These are phyloP conservation scores for Tympanopsis confertula DNA, from an alignment of 2,329 filamentous ascomycete genomes.

Conservation along the genomic window DNA sequence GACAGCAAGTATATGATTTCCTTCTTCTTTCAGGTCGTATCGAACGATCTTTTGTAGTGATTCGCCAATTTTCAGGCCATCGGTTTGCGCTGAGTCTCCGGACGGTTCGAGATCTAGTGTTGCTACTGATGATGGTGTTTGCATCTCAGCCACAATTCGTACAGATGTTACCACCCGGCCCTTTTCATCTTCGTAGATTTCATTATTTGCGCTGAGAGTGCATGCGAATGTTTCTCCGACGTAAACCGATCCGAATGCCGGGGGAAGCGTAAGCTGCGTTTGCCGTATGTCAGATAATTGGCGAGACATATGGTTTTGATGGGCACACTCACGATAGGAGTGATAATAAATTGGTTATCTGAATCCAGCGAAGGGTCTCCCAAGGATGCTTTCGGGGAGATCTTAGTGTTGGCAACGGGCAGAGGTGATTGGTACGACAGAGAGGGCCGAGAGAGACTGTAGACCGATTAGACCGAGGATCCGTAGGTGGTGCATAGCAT, in stretches of 20 bases:
- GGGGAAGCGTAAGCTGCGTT: slow-evolving; percentile 42
- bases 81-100: slow-evolving; percentile 8
- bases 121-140: slow-evolving; percentile 46
- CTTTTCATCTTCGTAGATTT: slow-evolving; percentile 28
- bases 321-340: slow-evolving; percentile 30
- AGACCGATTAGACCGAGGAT: slow-evolving; percentile 3
- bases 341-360: slow-evolving; percentile 40
- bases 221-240: slow-evolving; percentile 59
- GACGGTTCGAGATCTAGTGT: slow-evolving; percentile 31
- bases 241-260: slow-evolving; percentile 55
- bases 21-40: slow-evolving; percentile 56
- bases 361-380: slow-evolving; percentile 37
- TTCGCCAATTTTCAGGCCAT: slow-evolving; percentile 27
- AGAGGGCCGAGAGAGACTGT: slow-evolving; percentile 43
- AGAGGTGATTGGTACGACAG: slow-evolving; percentile 32
- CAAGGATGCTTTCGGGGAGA: slow-evolving; percentile 38
- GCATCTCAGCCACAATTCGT: slow-evolving; percentile 50
- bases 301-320: slow-evolving; percentile 2
- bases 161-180: slow-evolving; percentile 37
- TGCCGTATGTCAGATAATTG: slow-evolving; percentile 6
- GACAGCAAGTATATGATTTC: slow-evolving; percentile 53
- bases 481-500: too few relatives aligned
- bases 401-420: slow-evolving; percentile 28
- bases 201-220: slow-evolving; percentile 57
- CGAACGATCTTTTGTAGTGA: slow-evolving; percentile 48